A percentile compares a stretch with the other conserved stretches of the same genome.
Conservation (phyloP, 2,329 filamentous ascomycete species). For the Paraconiothyrium sp. region DNA sequence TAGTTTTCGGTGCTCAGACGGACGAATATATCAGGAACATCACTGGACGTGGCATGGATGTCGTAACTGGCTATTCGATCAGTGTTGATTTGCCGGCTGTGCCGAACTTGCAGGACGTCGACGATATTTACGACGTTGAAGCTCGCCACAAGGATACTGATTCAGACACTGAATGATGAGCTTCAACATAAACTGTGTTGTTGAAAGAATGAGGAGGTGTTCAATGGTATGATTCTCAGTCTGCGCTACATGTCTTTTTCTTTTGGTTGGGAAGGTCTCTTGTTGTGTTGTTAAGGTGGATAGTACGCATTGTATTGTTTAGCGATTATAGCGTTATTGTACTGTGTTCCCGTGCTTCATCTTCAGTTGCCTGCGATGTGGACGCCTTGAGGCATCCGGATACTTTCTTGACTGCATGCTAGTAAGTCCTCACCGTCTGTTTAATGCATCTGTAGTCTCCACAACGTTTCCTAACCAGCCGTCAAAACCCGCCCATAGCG, state of each 20-base stretch:
- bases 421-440: background rate
- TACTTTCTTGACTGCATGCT: background rate
- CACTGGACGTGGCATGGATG: no score
- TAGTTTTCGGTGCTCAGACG: constrained; percentile 10
- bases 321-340: background rate
- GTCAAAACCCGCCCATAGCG: constrained; percentile 30
- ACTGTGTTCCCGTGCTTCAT: background rate
- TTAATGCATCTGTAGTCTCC: background rate
- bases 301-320: constrained; percentile 1
- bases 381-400: background rate
- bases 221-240: background rate
- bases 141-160: background rate
- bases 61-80: background rate
- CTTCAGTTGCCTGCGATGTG: background rate
- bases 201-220: background rate
- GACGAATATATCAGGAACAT: constrained; percentile 7
- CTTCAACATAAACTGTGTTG: background rate
- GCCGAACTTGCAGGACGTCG: background rate
- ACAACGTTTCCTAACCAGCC: constrained; percentile 21
- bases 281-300: background rate
- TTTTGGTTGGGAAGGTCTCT: background rate
- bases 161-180: background rate
- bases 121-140: background rate
- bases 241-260: background rate
- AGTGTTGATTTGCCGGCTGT: background rate